A percentile compares a stretch with the other conserved stretches of the same genome.
Conservation (phyloP, 1,139 yeast species). For the Kodamaea arcana region DNA sequence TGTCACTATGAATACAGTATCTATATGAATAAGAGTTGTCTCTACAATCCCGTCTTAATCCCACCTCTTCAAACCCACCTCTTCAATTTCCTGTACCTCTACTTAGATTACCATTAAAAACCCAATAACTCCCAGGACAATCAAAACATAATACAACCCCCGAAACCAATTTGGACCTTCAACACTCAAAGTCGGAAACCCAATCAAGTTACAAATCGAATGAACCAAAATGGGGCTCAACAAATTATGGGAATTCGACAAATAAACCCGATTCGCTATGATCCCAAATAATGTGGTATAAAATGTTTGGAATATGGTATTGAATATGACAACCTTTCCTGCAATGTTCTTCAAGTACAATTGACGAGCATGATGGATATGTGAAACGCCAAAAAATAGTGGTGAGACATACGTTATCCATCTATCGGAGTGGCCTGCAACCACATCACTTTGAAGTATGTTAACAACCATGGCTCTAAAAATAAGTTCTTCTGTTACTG, state of each 20-base stretch:
- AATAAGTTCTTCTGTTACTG: constrained; percentile 81
- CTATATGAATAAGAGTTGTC: no score
- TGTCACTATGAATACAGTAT: no score
- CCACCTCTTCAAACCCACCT: no score
- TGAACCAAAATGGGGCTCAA: constrained; percentile 69
- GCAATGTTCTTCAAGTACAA: constrained; percentile 30
- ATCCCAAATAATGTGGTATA: constrained; percentile 83
- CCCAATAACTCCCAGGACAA: constrained; percentile 39
- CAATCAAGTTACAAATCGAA: constrained; percentile 70
- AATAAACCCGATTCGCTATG: constrained; percentile 61
- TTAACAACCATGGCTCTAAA: constrained; percentile 61
- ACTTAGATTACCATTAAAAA: constrained; percentile 22
- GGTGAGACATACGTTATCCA: constrained; percentile 43
- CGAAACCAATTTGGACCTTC: constrained; percentile 14
- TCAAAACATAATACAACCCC: constrained; percentile 35
- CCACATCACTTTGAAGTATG: constrained; percentile 3
- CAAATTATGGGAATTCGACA: constrained; percentile 42
- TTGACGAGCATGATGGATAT: constrained; percentile 77
- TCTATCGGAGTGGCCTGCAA: constrained; percentile 1
- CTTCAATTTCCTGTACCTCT: no score
- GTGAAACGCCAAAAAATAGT: constrained; percentile 83
- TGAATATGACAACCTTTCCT: constrained; percentile 30
- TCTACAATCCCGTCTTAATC: no score
- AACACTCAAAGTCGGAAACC: constrained; percentile 56
- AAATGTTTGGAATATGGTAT: constrained; percentile 52